Evolutionary conservation across 441 rosid genomes (phyloP), one percentile per base, ranked within the genome.

Genomic region (Arabidopsis hybrid): DNA sequence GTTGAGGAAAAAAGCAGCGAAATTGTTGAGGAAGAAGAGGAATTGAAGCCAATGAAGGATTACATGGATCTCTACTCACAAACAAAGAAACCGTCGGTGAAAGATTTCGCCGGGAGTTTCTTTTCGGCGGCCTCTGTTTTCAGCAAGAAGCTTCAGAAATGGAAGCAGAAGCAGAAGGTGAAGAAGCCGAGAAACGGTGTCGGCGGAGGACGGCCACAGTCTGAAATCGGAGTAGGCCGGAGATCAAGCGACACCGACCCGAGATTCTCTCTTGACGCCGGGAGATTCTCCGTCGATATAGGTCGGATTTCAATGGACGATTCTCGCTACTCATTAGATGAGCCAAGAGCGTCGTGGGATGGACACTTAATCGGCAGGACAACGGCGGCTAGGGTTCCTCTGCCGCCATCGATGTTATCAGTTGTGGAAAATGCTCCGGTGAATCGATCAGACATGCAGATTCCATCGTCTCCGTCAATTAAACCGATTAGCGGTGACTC

Each of bases 41-140:
- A 88, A 26, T 21, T 87, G 14, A 89, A 87, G 89, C 85, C 92
- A 4, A 96, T 93, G 97, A 93, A 96, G 71, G 99, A 96, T 80
- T 89, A 92, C 75, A 90, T 96, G 79, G 96, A 96, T 87, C 96
- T 93, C 57, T 93, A 93, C 81, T 80, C 95, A 0, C 94, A 90
- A 26, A 78, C 88, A 2, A 96, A 89, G 87, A 93, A 90, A 66
- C 79, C 89, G 13, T 85, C 98, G 0, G 91, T 88, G 83, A 63
- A 63, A 63, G 67, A 63, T 31, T 63, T 63, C 9, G 67, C 67
- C 59, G 98, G 98, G 85, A 90, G 90, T 84, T 96, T 96, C 83
- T 96, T 97, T 90, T 90, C 98, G 2, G 98, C 97, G 10, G 98
- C 98, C 34, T 93, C 98, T 4, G 95, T 93, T 36, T 93, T 95